Evolutionary conservation across 164 flowering plant genomes (phyloP).

Genomic region (Kingdonia uniflora): DNA sequence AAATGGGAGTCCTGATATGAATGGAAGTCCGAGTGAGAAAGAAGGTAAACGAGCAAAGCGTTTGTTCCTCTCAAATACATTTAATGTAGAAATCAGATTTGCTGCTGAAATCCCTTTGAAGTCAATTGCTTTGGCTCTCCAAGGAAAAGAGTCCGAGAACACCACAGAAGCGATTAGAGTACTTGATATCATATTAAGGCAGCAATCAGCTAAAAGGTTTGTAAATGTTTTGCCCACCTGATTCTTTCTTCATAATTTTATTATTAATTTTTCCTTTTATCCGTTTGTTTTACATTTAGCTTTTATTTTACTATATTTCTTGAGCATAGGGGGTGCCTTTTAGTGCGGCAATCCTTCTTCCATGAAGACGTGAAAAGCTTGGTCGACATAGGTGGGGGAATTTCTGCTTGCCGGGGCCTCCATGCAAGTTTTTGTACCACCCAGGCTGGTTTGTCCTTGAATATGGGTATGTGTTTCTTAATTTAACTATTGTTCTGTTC

Average conservation of each 20-base stretch:
- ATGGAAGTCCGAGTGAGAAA: slow-evolving; percentile 25
- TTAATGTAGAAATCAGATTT: slow-evolving; percentile 43
- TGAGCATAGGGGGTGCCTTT: slow-evolving; percentile 59
- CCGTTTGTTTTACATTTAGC: no score
- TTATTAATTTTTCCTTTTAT: no score
- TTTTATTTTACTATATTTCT: slow-evolving; percentile 10
- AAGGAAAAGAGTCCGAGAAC: slow-evolving; percentile 35
- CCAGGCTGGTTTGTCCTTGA: slow-evolving; percentile 59
- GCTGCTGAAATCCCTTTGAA: slow-evolving; percentile 51
- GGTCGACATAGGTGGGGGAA: slow-evolving; percentile 66
- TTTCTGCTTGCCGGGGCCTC: slow-evolving; percentile 47
- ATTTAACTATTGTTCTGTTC: neutral
- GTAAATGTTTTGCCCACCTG: neutral
- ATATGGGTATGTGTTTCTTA: slow-evolving; percentile 42
- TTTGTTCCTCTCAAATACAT: slow-evolving; percentile 32
- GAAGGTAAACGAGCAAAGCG: slow-evolving; percentile 41
- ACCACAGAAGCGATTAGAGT: slow-evolving; percentile 60
- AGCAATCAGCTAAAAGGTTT: slow-evolving; percentile 63
- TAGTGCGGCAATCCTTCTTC: slow-evolving; percentile 76
- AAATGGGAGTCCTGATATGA: slow-evolving; percentile 18
- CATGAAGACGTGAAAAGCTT: slow-evolving; percentile 48
- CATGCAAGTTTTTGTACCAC: slow-evolving; percentile 65
- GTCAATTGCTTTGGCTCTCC: slow-evolving; percentile 30
- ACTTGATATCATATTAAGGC: slow-evolving; percentile 58
- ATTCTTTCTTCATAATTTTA: no score